Evolutionary conservation across 2,329 filamentous ascomycete species (phyloP), one percentile per base, ranked within the genome.

Genomic region (Penicillium janthinellum): DNA sequence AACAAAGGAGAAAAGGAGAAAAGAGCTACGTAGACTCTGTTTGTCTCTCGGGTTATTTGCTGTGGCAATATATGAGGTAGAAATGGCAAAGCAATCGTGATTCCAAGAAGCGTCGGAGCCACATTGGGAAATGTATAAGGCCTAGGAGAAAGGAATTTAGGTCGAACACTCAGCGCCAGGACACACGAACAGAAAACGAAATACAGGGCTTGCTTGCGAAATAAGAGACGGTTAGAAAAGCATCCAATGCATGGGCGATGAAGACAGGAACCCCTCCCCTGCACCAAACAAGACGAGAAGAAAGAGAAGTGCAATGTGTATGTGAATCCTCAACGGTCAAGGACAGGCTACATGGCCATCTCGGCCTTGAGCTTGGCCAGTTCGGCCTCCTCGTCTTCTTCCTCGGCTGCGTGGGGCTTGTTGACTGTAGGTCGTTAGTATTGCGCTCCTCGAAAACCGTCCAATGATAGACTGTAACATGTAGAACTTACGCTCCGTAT

Each of bases 341-440:
- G 5, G n/a, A 15, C 37, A 35, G 10, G 71, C 78, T 78, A 96
- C 89, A 97, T 96, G 66, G 93, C 93, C 94, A 98, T 98, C 79
- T 97, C 94, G 38, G 92, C 93, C 76, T 96, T 92, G 68, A 99
- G 79, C 80, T 95, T 97, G 78, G 90, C 87, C 73, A 98, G 82
- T 81, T 98, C 94, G 71, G 89, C 94, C 77, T 98, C 94, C 74
- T 98, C 95, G 83, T 98, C 94, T 76, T 97, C 93, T 76, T 96
- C 92, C 73, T 90, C 88, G 75, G 62, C 75, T 72, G 67, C 80
- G 77, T 80, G 75, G 62, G 78, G 69, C 71, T 81, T 81, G 63
- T 78, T 78, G 81, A 61, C 58, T 58, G 49, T 11, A 8, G 20
- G 15, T 39, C 2, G 66, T 62, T 62, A 59, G 58, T 22, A 58